Conservation (phyloP, 345 rosid genomes). For the Turritis glabra region DNA sequence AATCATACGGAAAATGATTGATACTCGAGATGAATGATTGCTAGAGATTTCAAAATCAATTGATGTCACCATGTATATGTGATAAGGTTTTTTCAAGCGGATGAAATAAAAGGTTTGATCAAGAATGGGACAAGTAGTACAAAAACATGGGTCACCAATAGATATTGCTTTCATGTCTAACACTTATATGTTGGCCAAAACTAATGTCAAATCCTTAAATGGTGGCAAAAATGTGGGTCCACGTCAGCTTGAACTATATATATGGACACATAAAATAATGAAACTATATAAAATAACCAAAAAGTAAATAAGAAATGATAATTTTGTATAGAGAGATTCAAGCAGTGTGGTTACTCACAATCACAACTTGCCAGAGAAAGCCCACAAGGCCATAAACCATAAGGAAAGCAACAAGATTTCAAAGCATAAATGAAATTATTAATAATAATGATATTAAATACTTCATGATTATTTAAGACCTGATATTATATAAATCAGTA, state of each 20-base stretch:
- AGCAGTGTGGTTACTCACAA: conserved; percentile 24
- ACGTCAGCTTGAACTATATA: conserved; percentile 20
- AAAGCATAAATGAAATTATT: background rate
- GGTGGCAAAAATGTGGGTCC: conserved; percentile 25
- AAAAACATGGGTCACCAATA: conserved; percentile 29
- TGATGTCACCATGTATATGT: conserved; percentile 4
- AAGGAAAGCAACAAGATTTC: conserved; percentile 21
- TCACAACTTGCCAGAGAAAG: conserved; percentile 31
- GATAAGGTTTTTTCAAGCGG: conserved; percentile 15
- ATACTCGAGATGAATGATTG: conserved; percentile 25
- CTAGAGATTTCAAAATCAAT: conserved; percentile 19
- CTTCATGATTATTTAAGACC: conserved; percentile 23
- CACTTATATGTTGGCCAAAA: conserved; percentile 25
- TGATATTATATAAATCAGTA: conserved; percentile 19
- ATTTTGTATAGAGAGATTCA: no score
- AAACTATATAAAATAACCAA: background rate
- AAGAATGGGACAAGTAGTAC: conserved; percentile 36
- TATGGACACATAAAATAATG: background rate
- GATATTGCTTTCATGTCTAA: conserved; percentile 26
- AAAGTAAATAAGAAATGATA: no score
- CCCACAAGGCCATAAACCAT: conserved; percentile 28
- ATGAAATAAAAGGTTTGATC: conserved; percentile 9
- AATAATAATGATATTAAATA: background rate
- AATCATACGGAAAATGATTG: conserved; percentile 27
- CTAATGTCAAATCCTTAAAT: conserved; percentile 27